Conservation (phyloP, 495 filamentous ascomycete genomes). For the Zalerion maritima region DNA sequence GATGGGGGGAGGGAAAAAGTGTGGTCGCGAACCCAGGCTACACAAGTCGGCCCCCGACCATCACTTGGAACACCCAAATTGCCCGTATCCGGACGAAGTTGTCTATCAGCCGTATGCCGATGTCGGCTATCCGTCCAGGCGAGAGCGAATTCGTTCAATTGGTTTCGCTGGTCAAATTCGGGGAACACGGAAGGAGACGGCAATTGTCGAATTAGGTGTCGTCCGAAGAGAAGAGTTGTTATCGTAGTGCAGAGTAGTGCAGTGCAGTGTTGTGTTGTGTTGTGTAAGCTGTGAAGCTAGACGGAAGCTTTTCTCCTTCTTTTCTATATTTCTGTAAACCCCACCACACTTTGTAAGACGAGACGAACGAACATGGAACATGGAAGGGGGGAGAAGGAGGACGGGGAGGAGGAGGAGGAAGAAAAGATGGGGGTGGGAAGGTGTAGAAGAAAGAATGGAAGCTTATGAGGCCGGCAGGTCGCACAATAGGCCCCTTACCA, state of each 20-base stretch:
- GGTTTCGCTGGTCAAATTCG: not conserved
- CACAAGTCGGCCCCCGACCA: conserved; percentile 32
- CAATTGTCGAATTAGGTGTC: too few species aligned
- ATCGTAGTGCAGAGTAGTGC: too few species aligned
- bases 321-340: too few species aligned
- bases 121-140: conserved; percentile 7
- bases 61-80: conserved; percentile 33
- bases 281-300: conserved; percentile 12
- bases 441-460: conserved; percentile 16
- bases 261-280: conserved; percentile 14
- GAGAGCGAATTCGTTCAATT: not conserved
- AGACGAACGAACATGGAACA: conserved; percentile 1
- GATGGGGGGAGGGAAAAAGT: too few species aligned
- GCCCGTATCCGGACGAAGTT: conserved; percentile 24
- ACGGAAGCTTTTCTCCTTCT: conserved; percentile 10
- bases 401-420: conserved; percentile 13
- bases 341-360: conserved; percentile 9
- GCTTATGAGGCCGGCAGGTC: too few species aligned
- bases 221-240: too few species aligned
- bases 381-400: conserved; percentile 10
- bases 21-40: too few species aligned
- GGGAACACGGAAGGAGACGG: conserved; percentile 9
- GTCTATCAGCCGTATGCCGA: conserved; percentile 12
- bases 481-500: conserved; percentile 13
- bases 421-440: conserved; percentile 19